Percentiles rank a stretch among this genome's conserved stretches.
Evolutionary conservation across 148 eudicot genomes (phyloP).

Genomic region (Vaccinium macrocarpon): DNA sequence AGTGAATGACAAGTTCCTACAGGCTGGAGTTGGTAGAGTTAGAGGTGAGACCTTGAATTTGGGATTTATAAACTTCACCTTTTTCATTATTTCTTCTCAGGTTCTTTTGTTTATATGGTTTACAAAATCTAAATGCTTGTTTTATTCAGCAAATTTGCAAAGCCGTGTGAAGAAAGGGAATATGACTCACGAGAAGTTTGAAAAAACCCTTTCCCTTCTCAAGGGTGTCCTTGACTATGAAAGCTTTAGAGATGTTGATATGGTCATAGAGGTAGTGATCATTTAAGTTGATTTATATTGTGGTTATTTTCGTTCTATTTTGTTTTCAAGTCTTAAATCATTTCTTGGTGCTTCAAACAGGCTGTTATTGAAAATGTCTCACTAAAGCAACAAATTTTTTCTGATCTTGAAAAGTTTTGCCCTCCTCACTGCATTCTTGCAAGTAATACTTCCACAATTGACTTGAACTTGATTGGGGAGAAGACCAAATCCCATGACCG

Average conservation of each 20-base stretch:
- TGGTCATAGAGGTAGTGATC: conserved; percentile 88
- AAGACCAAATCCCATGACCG: conserved; percentile 82
- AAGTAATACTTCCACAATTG: conserved; percentile 95
- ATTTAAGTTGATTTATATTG: neutral
- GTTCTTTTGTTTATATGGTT: neutral
- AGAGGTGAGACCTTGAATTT: conserved; percentile 47
- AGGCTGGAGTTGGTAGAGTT: conserved; percentile 73
- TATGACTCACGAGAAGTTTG: conserved; percentile 73
- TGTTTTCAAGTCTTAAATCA: conserved; percentile 1
- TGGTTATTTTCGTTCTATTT: neutral
- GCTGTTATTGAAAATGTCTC: conserved; percentile 88
- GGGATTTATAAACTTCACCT: neutral
- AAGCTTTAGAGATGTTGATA: conserved; percentile 84
- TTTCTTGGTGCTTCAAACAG: conserved; percentile 35
- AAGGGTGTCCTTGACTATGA: conserved; percentile 77
- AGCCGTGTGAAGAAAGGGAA: conserved; percentile 90
- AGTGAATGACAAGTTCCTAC: conserved; percentile 76
- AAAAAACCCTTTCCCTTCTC: conserved; percentile 70
- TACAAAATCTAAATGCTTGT: conserved; percentile 3
- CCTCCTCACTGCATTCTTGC: conserved; percentile 94
- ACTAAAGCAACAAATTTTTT: conserved; percentile 87
- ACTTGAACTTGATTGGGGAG: conserved; percentile 81
- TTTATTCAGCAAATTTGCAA: conserved; percentile 67
- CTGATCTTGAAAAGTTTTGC: conserved; percentile 79
- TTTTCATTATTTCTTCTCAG: conserved; percentile 11